Conservation (phyloP, 768 basidiomycete species). For the Gymnopilus junonius region DNA sequence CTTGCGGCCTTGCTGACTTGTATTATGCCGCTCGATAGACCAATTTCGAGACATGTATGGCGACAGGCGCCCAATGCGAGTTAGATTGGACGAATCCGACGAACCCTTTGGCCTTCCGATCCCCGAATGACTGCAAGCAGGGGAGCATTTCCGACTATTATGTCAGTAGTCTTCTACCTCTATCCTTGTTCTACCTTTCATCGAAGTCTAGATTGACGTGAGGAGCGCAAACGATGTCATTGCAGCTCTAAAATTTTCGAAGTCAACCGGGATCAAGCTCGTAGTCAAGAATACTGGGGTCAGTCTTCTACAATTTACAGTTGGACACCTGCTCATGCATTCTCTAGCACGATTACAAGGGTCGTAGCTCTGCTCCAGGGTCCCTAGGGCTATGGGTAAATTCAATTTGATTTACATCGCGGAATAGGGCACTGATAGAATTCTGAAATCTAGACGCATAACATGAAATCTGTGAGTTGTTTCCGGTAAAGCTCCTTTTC, state of each 20-base stretch:
- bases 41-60: constrained; percentile 24
- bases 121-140: constrained; percentile 18
- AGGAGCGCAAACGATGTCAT: constrained; percentile 19
- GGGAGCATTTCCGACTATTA: constrained; percentile 23
- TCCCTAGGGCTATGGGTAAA: constrained; percentile 50
- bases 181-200: neutral
- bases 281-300: constrained; percentile 56
- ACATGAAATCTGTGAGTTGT: constrained; percentile 40
- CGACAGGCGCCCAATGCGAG: constrained; percentile 19
- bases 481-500: neutral
- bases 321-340: no score
- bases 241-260: constrained; percentile 22
- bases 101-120: constrained; percentile 7
- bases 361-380: constrained; percentile 46
- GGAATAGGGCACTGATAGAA: neutral
- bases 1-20: neutral
- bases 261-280: constrained; percentile 36
- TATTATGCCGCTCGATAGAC: constrained; percentile 5
- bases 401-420: neutral
- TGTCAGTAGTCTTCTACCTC: constrained; percentile 9
- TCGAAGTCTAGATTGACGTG: constrained; percentile 25
- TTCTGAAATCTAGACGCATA: constrained; percentile 38
- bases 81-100: constrained; percentile 21
- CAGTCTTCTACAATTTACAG: constrained; percentile 17
- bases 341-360: constrained; percentile 53